A percentile compares a stretch with the other conserved stretches of the same genome.
These are phyloP conservation scores for Albugo laibachii DNA, from an alignment of 352 stramenopile species.

Conservation along the genomic window DNA sequence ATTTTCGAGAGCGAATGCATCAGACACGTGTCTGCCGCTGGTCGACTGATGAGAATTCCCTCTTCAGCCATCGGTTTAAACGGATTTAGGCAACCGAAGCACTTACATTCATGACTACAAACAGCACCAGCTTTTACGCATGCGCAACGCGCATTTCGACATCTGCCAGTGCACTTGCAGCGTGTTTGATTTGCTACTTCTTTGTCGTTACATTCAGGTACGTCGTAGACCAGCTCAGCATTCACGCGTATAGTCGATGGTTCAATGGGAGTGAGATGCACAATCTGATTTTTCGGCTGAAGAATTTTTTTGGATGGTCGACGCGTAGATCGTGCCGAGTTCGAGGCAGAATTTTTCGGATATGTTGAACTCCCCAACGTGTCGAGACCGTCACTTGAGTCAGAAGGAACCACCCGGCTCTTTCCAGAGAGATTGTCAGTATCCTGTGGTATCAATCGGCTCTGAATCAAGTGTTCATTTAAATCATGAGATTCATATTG, in stretches of 20 bases:
- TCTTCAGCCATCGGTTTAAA: slow-evolving; percentile 52
- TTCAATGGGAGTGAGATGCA: too few relatives aligned
- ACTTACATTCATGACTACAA: slow-evolving; percentile 64
- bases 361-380: too few relatives aligned
- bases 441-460: slow-evolving; percentile 1
- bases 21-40: slow-evolving; percentile 48
- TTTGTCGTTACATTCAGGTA: slow-evolving; percentile 7
- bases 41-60: slow-evolving; percentile 43
- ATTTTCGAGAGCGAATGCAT: slow-evolving; percentile 73
- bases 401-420: neutral
- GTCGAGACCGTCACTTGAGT: too few relatives aligned
- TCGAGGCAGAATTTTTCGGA: too few relatives aligned
- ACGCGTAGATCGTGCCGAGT: too few relatives aligned
- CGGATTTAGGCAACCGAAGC: slow-evolving; percentile 50
- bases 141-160: slow-evolving; percentile 55
- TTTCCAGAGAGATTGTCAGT: slow-evolving; percentile 1
- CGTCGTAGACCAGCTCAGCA: neutral
- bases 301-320: too few relatives aligned
- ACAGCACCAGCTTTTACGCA: slow-evolving; percentile 66
- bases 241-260: neutral
- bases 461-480: neutral
- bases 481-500: slow-evolving; percentile 19
- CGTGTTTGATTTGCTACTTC: slow-evolving; percentile 50
- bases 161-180: slow-evolving; percentile 73
- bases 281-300: too few relatives aligned